phyloP scores from a whole-genome alignment of 441 rosid genomes.

The Eutrema salsugineum region DNA sequence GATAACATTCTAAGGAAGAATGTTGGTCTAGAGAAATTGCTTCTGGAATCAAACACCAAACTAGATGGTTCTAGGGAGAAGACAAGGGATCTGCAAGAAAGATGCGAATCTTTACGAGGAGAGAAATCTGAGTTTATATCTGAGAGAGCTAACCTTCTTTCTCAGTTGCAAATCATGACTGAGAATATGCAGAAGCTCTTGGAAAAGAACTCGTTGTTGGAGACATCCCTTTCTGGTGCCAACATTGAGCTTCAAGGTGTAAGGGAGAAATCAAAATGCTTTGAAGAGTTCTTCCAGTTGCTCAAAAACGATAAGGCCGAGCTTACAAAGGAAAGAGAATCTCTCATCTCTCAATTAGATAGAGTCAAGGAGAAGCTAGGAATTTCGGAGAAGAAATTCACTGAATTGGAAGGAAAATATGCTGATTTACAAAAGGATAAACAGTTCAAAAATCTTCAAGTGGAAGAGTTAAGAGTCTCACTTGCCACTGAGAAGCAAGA shows the following conservation, averaged over 20 bases:
- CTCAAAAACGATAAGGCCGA: conserved; percentile 58
- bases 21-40: conserved; percentile 45
- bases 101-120: conserved; percentile 60
- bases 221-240: conserved; percentile 56
- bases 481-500: conserved; percentile 72
- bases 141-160: conserved; percentile 68
- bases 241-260: conserved; percentile 68
- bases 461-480: conserved; percentile 57
- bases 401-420: conserved; percentile 52
- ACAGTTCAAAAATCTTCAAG: conserved; percentile 49
- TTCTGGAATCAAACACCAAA: conserved; percentile 51
- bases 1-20: conserved; percentile 56
- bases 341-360: conserved; percentile 46
- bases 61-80: conserved; percentile 54
- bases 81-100: conserved; percentile 53
- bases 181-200: conserved; percentile 80
- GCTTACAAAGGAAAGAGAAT: conserved; percentile 50
- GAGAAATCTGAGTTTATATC: conserved; percentile 53
- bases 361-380: conserved; percentile 58
- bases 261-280: conserved; percentile 53
- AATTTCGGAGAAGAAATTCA: conserved; percentile 62
- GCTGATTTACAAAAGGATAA: conserved; percentile 58
- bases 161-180: conserved; percentile 81
- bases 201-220: conserved; percentile 56
- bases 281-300: conserved; percentile 66